These are phyloP conservation scores for Fusarium euwallaceae DNA, from an alignment of 2,329 filamentous ascomycete species.

Conservation along the genomic window DNA sequence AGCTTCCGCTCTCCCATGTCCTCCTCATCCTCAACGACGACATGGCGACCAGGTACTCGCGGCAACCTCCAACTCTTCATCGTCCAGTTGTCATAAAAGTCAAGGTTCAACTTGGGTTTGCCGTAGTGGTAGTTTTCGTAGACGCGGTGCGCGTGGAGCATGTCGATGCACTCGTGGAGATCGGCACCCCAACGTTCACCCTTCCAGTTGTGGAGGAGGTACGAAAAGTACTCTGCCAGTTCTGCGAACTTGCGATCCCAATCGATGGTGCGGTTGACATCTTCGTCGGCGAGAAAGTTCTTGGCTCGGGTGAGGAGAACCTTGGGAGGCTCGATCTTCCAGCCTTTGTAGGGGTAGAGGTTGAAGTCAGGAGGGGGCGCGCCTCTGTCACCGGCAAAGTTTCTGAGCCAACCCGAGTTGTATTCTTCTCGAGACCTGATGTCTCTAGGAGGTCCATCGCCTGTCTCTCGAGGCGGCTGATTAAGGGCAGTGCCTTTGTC, in stretches of 20 bases:
- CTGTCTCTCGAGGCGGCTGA: too few species aligned
- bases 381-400: not conserved
- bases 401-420: constrained; percentile 14
- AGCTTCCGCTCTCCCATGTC: constrained; percentile 32
- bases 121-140: constrained; percentile 54
- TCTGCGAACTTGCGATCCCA: constrained; percentile 56
- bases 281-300: constrained; percentile 64
- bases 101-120: constrained; percentile 42
- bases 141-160: constrained; percentile 52
- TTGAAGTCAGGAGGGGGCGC: not conserved
- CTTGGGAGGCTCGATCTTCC: constrained; percentile 51
- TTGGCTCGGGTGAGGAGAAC: constrained; percentile 50
- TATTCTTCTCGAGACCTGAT: not conserved
- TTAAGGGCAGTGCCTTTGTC: not conserved
- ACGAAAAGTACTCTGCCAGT: constrained; percentile 56
- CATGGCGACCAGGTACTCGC: constrained; percentile 34
- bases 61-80: constrained; percentile 46
- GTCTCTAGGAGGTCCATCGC: not conserved
- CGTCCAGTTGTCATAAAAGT: constrained; percentile 38
- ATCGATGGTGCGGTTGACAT: constrained; percentile 56
- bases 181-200: constrained; percentile 48
- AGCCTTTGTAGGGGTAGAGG: constrained; percentile 50
- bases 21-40: not conserved
- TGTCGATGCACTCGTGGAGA: constrained; percentile 49
- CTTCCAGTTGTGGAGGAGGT: constrained; percentile 45